Percentiles rank a stretch among this genome's conserved stretches.
phyloP scores from a whole-genome alignment of 495 filamentous ascomycete genomes.

The Hypoxylon lenormandii region DNA sequence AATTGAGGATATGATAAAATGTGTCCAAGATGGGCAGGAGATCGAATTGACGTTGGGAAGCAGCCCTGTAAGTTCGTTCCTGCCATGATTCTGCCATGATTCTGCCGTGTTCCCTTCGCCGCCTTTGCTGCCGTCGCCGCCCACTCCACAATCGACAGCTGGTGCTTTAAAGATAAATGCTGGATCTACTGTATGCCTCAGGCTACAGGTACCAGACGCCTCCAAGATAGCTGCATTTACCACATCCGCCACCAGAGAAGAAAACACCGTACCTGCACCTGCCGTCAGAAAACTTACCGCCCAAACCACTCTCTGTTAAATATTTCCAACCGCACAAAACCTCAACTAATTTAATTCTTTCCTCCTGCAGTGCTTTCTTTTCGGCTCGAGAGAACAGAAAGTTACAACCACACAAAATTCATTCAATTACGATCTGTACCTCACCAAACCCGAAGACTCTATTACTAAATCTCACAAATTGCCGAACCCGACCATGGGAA shows the following conservation, averaged over 20 bases:
- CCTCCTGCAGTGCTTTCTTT: constrained; percentile 56
- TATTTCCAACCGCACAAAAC: neutral
- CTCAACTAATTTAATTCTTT: constrained; percentile 14
- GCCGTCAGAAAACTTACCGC: no score
- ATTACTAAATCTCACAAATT: constrained; percentile 51
- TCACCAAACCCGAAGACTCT: constrained; percentile 50
- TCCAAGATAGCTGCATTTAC: no score
- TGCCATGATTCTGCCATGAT: no score
- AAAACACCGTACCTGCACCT: neutral
- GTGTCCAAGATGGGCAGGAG: constrained; percentile 71
- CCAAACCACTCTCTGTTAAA: neutral
- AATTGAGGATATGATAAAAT: constrained; percentile 77
- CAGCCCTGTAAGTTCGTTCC: constrained; percentile 64
- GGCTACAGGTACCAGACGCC: no score
- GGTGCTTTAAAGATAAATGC: no score
- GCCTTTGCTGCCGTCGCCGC: constrained; percentile 27
- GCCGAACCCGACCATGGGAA: constrained; percentile 60
- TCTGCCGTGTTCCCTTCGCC: constrained; percentile 19
- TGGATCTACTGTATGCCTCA: no score
- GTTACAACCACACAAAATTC: constrained; percentile 52
- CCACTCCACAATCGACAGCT: constrained; percentile 32
- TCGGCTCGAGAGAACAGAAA: constrained; percentile 54
- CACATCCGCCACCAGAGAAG: neutral
- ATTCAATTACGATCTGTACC: constrained; percentile 60
- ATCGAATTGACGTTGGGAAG: constrained; percentile 69